phyloP scores from a whole-genome alignment of 2,329 filamentous ascomycete genomes.

The Cordyceps militaris region DNA sequence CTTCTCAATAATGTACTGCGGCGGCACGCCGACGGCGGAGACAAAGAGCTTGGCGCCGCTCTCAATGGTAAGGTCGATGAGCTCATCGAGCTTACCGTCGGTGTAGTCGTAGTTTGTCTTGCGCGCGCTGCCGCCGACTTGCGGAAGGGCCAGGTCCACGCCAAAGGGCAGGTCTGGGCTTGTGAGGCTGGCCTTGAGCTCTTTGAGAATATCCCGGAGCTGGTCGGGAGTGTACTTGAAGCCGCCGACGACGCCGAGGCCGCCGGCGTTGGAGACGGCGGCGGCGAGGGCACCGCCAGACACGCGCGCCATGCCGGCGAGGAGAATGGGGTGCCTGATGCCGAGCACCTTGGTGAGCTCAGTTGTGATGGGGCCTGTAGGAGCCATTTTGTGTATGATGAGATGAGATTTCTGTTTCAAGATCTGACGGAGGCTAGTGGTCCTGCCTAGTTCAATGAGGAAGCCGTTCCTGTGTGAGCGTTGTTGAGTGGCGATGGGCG shows the following conservation, averaged over 20 bases:
- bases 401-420: neutral
- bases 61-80: constrained; percentile 79
- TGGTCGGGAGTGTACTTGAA: constrained; percentile 67
- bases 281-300: constrained; percentile 75
- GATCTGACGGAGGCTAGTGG: too few relatives aligned
- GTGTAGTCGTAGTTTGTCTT: constrained; percentile 97
- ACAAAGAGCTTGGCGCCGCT: constrained; percentile 84
- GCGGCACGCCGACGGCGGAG: constrained; percentile 83
- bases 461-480: neutral
- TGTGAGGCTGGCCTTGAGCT: constrained; percentile 60
- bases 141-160: constrained; percentile 83
- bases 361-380: constrained; percentile 56
- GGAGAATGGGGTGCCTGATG: constrained; percentile 82
- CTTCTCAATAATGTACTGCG: constrained; percentile 61
- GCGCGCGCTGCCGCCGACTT: constrained; percentile 75
- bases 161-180: constrained; percentile 73
- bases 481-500: neutral
- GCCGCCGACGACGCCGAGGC: constrained; percentile 68
- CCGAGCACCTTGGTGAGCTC: constrained; percentile 71
- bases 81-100: constrained; percentile 77
- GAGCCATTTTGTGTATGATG: constrained; percentile 5
- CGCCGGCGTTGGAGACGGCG: constrained; percentile 82
- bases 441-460: too few relatives aligned
- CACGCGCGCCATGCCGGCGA: constrained; percentile 89
- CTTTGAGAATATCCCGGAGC: constrained; percentile 72